A percentile compares a stretch with the other conserved stretches of the same genome.
Evolutionary conservation across 2,329 filamentous ascomycete genomes (phyloP).

Genomic region (Knoxdaviesia capensis): DNA sequence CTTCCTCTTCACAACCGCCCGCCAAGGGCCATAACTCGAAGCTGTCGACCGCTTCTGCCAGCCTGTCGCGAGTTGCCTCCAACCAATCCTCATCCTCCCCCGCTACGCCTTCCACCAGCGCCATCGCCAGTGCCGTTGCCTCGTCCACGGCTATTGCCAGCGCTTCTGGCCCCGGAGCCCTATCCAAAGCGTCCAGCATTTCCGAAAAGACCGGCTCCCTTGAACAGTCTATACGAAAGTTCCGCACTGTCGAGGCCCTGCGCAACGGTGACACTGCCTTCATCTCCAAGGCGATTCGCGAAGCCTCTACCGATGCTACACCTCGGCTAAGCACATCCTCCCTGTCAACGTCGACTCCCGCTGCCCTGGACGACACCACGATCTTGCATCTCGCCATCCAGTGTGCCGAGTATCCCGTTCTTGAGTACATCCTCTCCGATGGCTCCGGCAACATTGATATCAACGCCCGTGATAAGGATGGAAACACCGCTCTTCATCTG

Average conservation of each 20-base stretch:
- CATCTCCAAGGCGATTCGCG: constrained; percentile 69
- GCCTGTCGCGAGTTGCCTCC: constrained; percentile 21
- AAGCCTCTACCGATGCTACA: constrained; percentile 29
- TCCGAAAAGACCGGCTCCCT: constrained; percentile 36
- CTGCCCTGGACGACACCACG: constrained; percentile 57
- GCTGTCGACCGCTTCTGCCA: constrained; percentile 21
- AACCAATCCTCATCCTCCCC: constrained; percentile 11
- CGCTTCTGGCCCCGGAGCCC: background rate
- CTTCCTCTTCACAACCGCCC: constrained; percentile 8
- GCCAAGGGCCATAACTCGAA: constrained; percentile 23
- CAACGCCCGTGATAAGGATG: constrained; percentile 56
- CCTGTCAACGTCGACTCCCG: constrained; percentile 19
- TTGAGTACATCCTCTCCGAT: constrained; percentile 83
- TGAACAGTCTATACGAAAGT: constrained; percentile 86
- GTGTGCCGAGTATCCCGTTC: constrained; percentile 78
- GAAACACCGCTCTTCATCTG: constrained; percentile 82
- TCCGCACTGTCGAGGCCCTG: constrained; percentile 82
- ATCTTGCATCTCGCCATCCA: constrained; percentile 88
- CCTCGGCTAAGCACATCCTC: constrained; percentile 37
- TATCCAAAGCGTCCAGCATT: constrained; percentile 1
- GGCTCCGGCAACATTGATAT: constrained; percentile 50
- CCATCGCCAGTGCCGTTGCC: constrained; percentile 6
- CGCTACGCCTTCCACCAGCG: constrained; percentile 13
- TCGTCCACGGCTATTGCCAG: constrained; percentile 6
- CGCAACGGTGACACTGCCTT: constrained; percentile 77